These are phyloP conservation scores for Hypoxylon fuscum DNA, from an alignment of 495 filamentous ascomycete species.

Conservation along the genomic window DNA sequence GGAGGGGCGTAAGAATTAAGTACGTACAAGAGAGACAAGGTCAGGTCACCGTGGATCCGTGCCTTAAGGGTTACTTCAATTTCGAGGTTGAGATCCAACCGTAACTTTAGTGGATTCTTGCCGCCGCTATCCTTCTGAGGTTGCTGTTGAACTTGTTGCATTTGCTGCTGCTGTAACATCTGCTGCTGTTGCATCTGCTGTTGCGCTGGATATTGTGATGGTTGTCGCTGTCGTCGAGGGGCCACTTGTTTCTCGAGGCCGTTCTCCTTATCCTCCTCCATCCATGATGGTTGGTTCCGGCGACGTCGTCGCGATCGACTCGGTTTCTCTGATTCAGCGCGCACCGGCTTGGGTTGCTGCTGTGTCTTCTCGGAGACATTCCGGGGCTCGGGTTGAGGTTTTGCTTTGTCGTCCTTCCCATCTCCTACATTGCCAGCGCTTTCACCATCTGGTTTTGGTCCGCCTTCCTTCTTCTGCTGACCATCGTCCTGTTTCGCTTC, in stretches of 20 bases:
- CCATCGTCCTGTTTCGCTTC: conserved; percentile 1
- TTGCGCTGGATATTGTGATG: conserved; percentile 54
- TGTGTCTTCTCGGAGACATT: conserved; percentile 19
- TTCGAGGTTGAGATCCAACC: conserved; percentile 87
- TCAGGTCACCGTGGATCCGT: conserved; percentile 90
- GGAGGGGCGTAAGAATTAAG: too few relatives aligned
- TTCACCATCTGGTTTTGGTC: conserved; percentile 33
- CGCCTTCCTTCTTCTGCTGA: conserved; percentile 30
- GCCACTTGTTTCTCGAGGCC: conserved; percentile 39
- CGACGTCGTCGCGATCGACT: conserved; percentile 40
- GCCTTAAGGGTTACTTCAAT: conserved; percentile 91
- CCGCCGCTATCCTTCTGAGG: conserved; percentile 51
- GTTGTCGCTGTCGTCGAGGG: conserved; percentile 44
- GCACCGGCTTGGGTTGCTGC: conserved; percentile 28
- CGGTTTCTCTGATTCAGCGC: conserved; percentile 39
- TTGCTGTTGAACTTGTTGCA: conserved; percentile 50
- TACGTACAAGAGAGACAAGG: conserved; percentile 81
- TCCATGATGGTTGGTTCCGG: conserved; percentile 42
- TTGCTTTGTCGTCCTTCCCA: background rate
- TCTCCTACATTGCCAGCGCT: conserved; percentile 56
- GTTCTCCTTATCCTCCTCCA: conserved; percentile 38
- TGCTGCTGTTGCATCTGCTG: conserved; percentile 40
- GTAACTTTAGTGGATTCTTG: conserved; percentile 75
- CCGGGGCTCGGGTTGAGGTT: background rate
- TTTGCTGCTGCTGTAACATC: conserved; percentile 58